A percentile compares a stretch with the other conserved stretches of the same genome.
phyloP scores from a whole-genome alignment of 805 yeast species.

The Cyberlindnera nakhonratchasimensis region DNA sequence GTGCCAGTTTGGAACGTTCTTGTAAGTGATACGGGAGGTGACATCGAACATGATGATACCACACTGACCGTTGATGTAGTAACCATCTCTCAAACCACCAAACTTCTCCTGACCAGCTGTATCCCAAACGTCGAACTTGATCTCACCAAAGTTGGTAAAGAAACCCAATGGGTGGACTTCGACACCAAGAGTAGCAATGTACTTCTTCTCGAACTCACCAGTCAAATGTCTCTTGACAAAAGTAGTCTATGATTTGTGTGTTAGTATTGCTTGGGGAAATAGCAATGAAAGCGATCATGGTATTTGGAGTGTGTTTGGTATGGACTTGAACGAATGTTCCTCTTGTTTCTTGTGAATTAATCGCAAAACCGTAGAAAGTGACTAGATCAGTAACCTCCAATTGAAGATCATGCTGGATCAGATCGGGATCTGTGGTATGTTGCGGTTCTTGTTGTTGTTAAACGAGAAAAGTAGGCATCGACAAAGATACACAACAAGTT shows the following conservation, averaged over 20 bases:
- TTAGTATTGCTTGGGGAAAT: too few species aligned
- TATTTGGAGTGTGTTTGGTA: background rate
- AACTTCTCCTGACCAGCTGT: conserved; percentile 99
- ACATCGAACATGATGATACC: conserved; percentile 99
- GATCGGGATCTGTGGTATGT: too few species aligned
- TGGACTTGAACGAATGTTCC: too few species aligned
- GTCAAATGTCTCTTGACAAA: conserved; percentile 99
- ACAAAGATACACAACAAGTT: too few species aligned
- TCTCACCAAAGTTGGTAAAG: conserved; percentile 98
- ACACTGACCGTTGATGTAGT: conserved; percentile 99
- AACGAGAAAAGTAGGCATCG: too few species aligned
- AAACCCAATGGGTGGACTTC: conserved; percentile 98
- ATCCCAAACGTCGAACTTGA: conserved; percentile 99
- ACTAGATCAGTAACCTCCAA: too few species aligned
- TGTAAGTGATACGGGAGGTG: conserved; percentile 98
- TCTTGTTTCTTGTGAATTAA: too few species aligned
- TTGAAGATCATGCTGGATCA: too few species aligned
- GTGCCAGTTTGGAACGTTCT: conserved; percentile 99
- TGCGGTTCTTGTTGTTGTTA: too few species aligned
- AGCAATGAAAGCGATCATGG: too few species aligned
- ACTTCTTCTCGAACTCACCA: conserved; percentile 98
- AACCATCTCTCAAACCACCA: conserved; percentile 99
- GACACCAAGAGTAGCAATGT: conserved; percentile 98
- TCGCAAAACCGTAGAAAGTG: too few species aligned
- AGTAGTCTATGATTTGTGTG: conserved; percentile 64